Base-by-base conservation (phyloP, 2,329 filamentous ascomycete species). In the Xylaria sp. region DNA sequence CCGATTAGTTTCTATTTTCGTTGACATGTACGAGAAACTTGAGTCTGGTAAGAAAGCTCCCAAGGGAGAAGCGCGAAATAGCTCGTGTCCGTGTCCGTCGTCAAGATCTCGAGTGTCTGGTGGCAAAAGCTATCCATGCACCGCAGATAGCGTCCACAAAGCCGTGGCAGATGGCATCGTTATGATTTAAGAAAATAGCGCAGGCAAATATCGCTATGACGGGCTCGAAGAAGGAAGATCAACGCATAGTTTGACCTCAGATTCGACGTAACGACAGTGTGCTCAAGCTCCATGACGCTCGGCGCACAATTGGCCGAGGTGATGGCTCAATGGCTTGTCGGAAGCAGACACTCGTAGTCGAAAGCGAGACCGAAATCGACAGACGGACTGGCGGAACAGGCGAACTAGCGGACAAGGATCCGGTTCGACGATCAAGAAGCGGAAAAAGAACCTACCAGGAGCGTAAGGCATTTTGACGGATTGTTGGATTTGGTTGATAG, bases 381-480 rank as follows among this genome's bases (percentile, higher is more conserved):
- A 30, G 23, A 30, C 23, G 23, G 23, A 30, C 23, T 30, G 23
- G 23, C 23, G 23, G 23, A 30, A 30, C 23, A 30, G 23, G 23
- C 23, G 23, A 30, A 52, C 51, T 55, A 52, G 48, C 37, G 16
- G 49, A 35, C 49, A 35, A 51, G 49, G 30, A 49, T 30, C 23
- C 23, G 5, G 23, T 30, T 30, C 30, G 59, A 50, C 42, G 47
- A 61, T 35, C 51, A 52, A 44, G 35, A 49, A 52, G n/a, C 35
- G 50, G n/a, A 58, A 65, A 23, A 61, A 52, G 46, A 60, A 75
- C 78, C 67, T 78, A 80, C 78, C 78, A 63, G 74, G 70, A 70
- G 73, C 70, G 71, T 73, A 76, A 72, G 66, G 68, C 73, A 79
- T 79, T 72, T 75, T 79, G 72, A 65, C 70, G 23, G 72, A 74